Evolutionary conservation across 2,329 filamentous ascomycete species (phyloP).

Genomic region (Alternaria sp.): DNA sequence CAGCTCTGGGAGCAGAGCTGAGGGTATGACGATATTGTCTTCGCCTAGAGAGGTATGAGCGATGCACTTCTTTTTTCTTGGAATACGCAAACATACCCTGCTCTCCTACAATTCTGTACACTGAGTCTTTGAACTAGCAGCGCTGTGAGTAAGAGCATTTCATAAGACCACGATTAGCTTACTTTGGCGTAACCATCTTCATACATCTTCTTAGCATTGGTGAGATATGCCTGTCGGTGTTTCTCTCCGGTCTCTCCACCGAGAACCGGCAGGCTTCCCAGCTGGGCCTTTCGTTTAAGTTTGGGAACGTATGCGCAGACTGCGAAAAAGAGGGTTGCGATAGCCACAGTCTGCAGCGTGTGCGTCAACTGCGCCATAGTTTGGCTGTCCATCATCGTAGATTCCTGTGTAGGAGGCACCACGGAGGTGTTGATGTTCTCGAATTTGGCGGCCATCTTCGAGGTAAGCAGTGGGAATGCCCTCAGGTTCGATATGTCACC

Average conservation of each 20-base stretch:
- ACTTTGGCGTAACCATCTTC: conserved; percentile 38
- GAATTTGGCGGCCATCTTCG: conserved; percentile 1
- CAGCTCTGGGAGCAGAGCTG: conserved; percentile 40
- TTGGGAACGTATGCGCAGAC: conserved; percentile 28
- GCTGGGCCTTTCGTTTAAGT: conserved; percentile 26
- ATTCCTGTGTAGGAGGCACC: neutral
- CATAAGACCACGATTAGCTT: neutral
- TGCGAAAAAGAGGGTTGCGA: conserved; percentile 34
- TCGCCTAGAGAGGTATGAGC: conserved; percentile 25
- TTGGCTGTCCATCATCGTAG: conserved; percentile 26
- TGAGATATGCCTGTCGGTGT: conserved; percentile 27
- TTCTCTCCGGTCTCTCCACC: conserved; percentile 22
- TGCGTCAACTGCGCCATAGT: conserved; percentile 22
- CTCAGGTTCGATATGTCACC: neutral
- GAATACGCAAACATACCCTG: conserved; percentile 18
- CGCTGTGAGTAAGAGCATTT: conserved; percentile 6
- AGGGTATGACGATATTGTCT: conserved; percentile 35
- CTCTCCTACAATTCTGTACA: conserved; percentile 28
- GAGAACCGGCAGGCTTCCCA: conserved; percentile 35
- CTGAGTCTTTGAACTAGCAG: conserved; percentile 36
- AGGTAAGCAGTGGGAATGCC: neutral
- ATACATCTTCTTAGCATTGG: conserved; percentile 34
- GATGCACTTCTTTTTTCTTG: neutral
- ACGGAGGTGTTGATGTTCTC: neutral
- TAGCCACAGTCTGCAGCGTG: conserved; percentile 28